Evolutionary conservation across 2,329 filamentous ascomycete genomes (phyloP), one percentile per base, ranked within the genome.

Genomic region (Trichocomaceae sp.): DNA sequence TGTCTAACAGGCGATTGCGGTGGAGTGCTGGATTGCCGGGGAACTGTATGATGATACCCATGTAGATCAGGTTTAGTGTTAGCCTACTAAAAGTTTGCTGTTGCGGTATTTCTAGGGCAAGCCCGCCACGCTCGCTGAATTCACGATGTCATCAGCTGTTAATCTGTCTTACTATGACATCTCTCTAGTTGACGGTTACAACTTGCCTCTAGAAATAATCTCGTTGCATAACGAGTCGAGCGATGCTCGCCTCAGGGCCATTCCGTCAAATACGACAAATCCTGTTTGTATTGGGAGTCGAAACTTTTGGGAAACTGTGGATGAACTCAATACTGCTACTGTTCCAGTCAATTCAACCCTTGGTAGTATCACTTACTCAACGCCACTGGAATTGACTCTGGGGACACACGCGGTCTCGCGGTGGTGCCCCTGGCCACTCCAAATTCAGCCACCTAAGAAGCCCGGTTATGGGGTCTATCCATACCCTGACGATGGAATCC

Each of bases 381-480:
- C 89, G 35, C 85, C 86, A 0, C 84, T 86, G 61, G 86, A 91
- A 61, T 67, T 75, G 17, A 69, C 73, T 6, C 76, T 83, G 57
- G 83, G 81, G 44, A 78, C 83, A 58, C 66, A 74, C 12, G 74
- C 79, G 55, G 77, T 89, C 15, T 74, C 77, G 22, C 72, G 76
- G 52, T 95, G 88, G 89, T 95, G 89, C 70, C 89, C 88, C 0
- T 91, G 87, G 85, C 81, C 87, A 60, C 77, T 90, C 45, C 86
- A 90, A 62, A 78, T 83, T 20, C 80, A 80, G 54, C 82, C 48
- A 22, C 88, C 88, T 0, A 74, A 76, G 41, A 85, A 85, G 64
- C 87, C 87, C 10, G 82, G 82, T n/a, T 81, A 87, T 62, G 88
- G 87, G 26, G 78, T 91, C 19, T 91, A 90, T 64, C 85, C 87